A percentile compares a stretch with the other conserved stretches of the same genome.
These are phyloP conservation scores for Turritis glabra DNA, from an alignment of 345 rosid genomes.

Conservation along the genomic window DNA sequence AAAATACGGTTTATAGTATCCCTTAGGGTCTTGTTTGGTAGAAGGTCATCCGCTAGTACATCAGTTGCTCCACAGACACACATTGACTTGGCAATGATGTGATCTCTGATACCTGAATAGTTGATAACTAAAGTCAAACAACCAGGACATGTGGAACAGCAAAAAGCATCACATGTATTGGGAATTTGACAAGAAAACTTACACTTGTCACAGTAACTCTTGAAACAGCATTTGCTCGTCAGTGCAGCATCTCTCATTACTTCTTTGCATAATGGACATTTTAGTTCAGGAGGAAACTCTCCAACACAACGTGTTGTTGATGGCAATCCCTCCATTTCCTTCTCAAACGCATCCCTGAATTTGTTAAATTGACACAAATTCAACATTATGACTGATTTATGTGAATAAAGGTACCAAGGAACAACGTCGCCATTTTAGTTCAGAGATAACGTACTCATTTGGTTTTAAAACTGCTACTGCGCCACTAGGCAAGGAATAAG, in stretches of 20 bases:
- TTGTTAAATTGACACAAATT: not conserved
- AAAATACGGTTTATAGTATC: conserved; percentile 88
- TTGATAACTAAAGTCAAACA: conserved; percentile 18
- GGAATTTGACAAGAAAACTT: conserved; percentile 36
- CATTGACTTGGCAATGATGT: conserved; percentile 67
- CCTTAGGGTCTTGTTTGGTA: conserved; percentile 92
- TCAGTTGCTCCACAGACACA: conserved; percentile 84
- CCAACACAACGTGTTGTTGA: conserved; percentile 72
- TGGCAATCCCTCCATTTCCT: conserved; percentile 88
- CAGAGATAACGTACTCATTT: conserved; percentile 67
- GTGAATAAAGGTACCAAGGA: not conserved
- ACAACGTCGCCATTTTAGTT: not conserved
- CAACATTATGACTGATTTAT: not conserved
- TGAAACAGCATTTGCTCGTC: conserved; percentile 91
- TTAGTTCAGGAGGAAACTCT: conserved; percentile 95
- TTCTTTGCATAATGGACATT: conserved; percentile 88
- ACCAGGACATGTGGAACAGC: not conserved
- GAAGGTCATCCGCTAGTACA: conserved; percentile 91
- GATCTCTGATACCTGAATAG: conserved; percentile 77
- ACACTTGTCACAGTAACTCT: conserved; percentile 89
- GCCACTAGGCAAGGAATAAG: conserved; percentile 93
- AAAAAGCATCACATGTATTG: not conserved
- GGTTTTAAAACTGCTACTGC: conserved; percentile 92
- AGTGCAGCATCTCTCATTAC: conserved; percentile 93
- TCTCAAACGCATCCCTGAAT: conserved; percentile 94